Conservation (phyloP, 2,329 filamentous ascomycete genomes). For the Rhytidhysteron rufulum region DNA sequence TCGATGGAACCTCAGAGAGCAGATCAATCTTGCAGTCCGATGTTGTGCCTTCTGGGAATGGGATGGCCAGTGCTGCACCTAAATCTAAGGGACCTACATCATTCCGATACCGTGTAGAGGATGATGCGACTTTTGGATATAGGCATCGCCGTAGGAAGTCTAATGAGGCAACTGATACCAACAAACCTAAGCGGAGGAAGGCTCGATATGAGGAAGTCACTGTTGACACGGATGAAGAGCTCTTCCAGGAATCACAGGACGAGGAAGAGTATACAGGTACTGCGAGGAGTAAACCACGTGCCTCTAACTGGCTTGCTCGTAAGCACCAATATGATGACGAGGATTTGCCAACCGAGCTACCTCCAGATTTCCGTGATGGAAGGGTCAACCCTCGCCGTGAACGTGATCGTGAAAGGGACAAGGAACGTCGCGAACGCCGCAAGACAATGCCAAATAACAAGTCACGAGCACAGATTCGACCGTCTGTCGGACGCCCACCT, state of each 20-base stretch:
- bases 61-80: constrained; percentile 10
- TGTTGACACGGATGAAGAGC: constrained; percentile 44
- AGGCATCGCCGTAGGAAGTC: constrained; percentile 21
- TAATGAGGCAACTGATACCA: constrained; percentile 15
- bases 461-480: constrained; percentile 22
- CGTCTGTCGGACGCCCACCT: constrained; percentile 19
- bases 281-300: constrained; percentile 15
- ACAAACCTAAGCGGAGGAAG: constrained; percentile 16
- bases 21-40: constrained; percentile 36
- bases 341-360: constrained; percentile 42
- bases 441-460: constrained; percentile 21
- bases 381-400: constrained; percentile 24
- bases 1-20: constrained; percentile 15
- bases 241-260: constrained; percentile 21
- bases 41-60: constrained; percentile 17
- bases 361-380: constrained; percentile 39
- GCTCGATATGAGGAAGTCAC: constrained; percentile 44
- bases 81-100: constrained; percentile 31
- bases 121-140: constrained; percentile 40
- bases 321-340: constrained; percentile 39
- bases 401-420: constrained; percentile 15
- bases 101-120: constrained; percentile 34
- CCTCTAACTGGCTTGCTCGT: constrained; percentile 40
- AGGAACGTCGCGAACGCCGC: constrained; percentile 20
- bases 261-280: constrained; percentile 11